A percentile compares a stretch with the other conserved stretches of the same genome.
Conservation (phyloP, 23 red algal genomes). For the Gracilariopsis chorda region DNA sequence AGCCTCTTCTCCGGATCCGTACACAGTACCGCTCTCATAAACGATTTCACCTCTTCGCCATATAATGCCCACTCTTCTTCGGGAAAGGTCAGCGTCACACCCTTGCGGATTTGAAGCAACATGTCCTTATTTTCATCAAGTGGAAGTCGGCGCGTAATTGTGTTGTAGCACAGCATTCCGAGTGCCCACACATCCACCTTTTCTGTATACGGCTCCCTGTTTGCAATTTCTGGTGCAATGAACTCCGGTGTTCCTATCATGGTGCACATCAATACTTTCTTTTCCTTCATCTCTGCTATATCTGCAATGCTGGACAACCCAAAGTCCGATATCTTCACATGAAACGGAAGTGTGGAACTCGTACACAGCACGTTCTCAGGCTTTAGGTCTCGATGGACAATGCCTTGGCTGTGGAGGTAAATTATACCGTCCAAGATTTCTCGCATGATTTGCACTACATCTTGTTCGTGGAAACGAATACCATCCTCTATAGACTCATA, state of each 20-base stretch:
- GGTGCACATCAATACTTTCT: conserved; percentile 65
- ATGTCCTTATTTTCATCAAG: conserved; percentile 79
- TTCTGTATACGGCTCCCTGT: conserved; percentile 61
- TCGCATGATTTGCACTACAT: conserved; percentile 66
- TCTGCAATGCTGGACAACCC: conserved; percentile 66
- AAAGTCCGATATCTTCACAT: conserved; percentile 97
- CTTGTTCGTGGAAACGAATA: conserved; percentile 63
- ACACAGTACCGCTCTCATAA: conserved; percentile 55
- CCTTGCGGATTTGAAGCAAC: conserved; percentile 54
- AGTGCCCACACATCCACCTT: conserved; percentile 90
- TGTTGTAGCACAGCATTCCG: conserved; percentile 89
- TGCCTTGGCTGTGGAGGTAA: conserved; percentile 69
- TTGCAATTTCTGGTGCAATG: conserved; percentile 94
- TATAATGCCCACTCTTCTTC: conserved; percentile 45
- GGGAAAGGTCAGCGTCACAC: conserved; percentile 51
- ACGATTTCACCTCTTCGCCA: conserved; percentile 21
- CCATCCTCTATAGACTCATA: conserved; percentile 77
- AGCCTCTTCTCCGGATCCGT: conserved; percentile 76
- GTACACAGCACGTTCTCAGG: conserved; percentile 89
- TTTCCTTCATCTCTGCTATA: conserved; percentile 20
- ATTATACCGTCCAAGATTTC: conserved; percentile 82
- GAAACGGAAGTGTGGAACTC: conserved; percentile 36
- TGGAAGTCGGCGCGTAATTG: conserved; percentile 64
- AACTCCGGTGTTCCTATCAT: conserved; percentile 92
- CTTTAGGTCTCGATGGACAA: conserved; percentile 91